Conservation (phyloP, 495 filamentous ascomycete species). For the Podospora conica region DNA sequence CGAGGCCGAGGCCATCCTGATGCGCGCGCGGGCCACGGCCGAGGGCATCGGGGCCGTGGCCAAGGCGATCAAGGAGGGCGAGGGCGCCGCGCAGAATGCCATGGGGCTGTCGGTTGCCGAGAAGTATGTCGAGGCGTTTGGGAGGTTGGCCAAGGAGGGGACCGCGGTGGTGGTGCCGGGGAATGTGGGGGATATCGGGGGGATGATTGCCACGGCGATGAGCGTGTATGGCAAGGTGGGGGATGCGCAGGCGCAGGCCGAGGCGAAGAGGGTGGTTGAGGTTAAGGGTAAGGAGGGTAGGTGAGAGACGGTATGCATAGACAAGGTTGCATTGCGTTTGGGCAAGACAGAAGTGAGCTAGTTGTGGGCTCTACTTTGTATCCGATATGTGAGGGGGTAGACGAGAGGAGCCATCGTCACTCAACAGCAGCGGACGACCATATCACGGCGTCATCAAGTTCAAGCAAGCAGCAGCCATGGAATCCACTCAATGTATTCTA, state of each 20-base stretch:
- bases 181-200: constrained; percentile 92
- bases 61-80: constrained; percentile 58
- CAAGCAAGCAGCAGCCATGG: not conserved
- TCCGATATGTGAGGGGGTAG: not conserved
- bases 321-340: not conserved
- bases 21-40: constrained; percentile 83
- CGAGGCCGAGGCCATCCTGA: constrained; percentile 86
- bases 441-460: constrained; percentile 1
- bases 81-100: constrained; percentile 70
- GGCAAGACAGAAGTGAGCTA: not conserved
- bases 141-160: constrained; percentile 82
- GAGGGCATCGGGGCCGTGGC: constrained; percentile 82
- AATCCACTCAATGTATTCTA: constrained; percentile 7
- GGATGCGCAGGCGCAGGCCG: constrained; percentile 66
- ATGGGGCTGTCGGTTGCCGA: constrained; percentile 84
- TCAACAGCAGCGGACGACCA: not conserved
- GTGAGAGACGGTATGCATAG: not conserved
- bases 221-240: constrained; percentile 93
- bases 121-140: constrained; percentile 97
- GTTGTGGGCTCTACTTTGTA: not conserved
- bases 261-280: constrained; percentile 46
- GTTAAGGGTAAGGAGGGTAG: not conserved
- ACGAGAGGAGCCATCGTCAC: not conserved
- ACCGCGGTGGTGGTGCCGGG: constrained; percentile 93
- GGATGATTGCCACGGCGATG: constrained; percentile 96